Conservation (phyloP, 1,284 basidiomycete genomes). For the Cryptococcus hybrid region DNA sequence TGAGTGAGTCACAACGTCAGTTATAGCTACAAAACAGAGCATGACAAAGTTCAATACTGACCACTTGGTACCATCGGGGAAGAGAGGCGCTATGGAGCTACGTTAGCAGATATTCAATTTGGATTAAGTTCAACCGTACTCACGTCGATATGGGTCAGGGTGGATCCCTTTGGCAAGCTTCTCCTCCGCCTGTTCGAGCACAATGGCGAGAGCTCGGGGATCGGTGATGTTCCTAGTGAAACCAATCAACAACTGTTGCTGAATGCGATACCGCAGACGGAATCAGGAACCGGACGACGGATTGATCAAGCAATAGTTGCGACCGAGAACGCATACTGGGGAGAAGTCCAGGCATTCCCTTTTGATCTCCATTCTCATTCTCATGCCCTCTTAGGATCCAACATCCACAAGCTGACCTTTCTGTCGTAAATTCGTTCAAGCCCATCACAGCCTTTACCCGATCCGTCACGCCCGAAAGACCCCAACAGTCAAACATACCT, state of each 20-base stretch:
- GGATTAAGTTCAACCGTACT: conserved; percentile 37
- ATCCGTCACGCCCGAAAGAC: not conserved
- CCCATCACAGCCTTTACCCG: not conserved
- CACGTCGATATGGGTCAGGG: conserved; percentile 90
- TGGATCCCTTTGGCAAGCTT: conserved; percentile 66
- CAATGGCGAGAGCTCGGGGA: conserved; percentile 75
- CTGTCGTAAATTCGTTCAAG: not conserved
- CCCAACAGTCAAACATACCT: conserved; percentile 57
- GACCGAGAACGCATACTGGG: too few relatives aligned
- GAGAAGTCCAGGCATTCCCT: too few relatives aligned
- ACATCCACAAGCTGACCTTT: not conserved
- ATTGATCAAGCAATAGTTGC: too few relatives aligned
- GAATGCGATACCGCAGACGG: too few relatives aligned
- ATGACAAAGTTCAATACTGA: conserved; percentile 47
- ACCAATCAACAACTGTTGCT: too few relatives aligned
- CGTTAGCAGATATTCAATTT: not conserved
- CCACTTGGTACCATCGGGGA: conserved; percentile 87
- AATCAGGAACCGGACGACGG: too few relatives aligned
- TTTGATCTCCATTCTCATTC: too few relatives aligned
- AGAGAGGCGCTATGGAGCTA: conserved; percentile 60
- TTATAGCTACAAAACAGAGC: not conserved
- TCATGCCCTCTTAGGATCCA: not conserved
- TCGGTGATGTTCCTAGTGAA: conserved; percentile 72
- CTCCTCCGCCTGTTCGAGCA: conserved; percentile 79
- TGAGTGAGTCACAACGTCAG: not conserved